Evolutionary conservation across 1,139 yeast genomes (phyloP).

Genomic region (Hyphopichia fennica): DNA sequence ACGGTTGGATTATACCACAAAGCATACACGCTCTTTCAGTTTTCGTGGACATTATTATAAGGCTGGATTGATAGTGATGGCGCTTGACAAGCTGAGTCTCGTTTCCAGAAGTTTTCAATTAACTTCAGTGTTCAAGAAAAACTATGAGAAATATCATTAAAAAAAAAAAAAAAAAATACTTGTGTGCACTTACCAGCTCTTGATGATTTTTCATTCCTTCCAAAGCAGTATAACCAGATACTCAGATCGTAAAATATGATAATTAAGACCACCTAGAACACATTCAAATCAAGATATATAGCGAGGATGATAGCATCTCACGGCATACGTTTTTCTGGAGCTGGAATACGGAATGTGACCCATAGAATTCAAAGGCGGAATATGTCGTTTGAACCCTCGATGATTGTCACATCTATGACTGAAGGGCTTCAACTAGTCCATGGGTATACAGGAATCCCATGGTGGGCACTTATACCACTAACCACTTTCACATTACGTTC

Average conservation of each 20-base stretch:
- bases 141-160: too few relatives aligned
- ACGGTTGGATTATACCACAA: conserved; percentile 87
- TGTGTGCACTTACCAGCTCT: too few relatives aligned
- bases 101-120: too few relatives aligned
- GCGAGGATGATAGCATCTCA: too few relatives aligned
- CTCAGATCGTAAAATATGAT: too few relatives aligned
- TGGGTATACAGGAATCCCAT: conserved; percentile 62
- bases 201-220: too few relatives aligned
- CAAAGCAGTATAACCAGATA: too few relatives aligned
- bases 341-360: background rate
- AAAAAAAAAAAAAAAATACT: too few relatives aligned
- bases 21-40: conserved; percentile 96
- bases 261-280: too few relatives aligned
- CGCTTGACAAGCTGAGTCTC: background rate
- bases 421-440: conserved; percentile 51
- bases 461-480: conserved; percentile 81
- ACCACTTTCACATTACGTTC: conserved; percentile 68
- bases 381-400: conserved; percentile 17
- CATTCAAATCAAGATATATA: too few relatives aligned
- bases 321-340: too few relatives aligned
- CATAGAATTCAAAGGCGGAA: background rate
- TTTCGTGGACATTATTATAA: conserved; percentile 49
- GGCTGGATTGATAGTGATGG: background rate
- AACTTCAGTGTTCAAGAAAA: too few relatives aligned
- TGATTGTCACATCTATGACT: conserved; percentile 35